A percentile compares a stretch with the other conserved stretches of the same genome.
phyloP scores from a whole-genome alignment of 208 protist species.

The Wallacemonas sp. region DNA sequence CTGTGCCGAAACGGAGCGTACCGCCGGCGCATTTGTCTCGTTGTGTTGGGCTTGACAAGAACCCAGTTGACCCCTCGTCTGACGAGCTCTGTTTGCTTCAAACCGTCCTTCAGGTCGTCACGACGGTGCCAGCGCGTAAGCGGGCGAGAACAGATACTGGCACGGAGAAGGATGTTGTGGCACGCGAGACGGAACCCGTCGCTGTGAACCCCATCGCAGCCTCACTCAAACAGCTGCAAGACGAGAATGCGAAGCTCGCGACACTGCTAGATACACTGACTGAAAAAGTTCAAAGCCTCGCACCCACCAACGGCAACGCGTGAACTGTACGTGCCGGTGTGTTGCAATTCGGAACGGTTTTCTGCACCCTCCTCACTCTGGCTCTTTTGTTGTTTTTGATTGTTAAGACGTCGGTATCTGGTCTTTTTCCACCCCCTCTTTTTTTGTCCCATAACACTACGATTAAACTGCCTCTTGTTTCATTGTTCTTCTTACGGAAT shows the following conservation, averaged over 20 bases:
- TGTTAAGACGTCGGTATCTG: no score
- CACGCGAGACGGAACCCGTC: no score
- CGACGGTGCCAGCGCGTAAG: not conserved
- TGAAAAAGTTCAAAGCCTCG: constrained; percentile 23
- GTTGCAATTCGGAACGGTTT: no score
- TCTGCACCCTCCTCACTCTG: not conserved
- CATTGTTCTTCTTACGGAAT: no score
- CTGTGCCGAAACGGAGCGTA: constrained; percentile 18
- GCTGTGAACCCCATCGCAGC: not conserved
- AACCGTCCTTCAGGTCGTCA: not conserved
- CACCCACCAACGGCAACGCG: no score
- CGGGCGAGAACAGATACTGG: not conserved
- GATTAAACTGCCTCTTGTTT: no score
- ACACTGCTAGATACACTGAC: constrained; percentile 27
- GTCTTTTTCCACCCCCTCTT: no score
- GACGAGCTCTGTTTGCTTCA: not conserved
- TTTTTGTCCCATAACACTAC: no score
- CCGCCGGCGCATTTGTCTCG: not conserved
- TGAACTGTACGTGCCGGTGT: no score
- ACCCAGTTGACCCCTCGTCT: constrained; percentile 44
- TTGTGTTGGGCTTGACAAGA: constrained; percentile 46
- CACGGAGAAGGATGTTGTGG: not conserved
- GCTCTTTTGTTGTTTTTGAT: constrained; percentile 2
- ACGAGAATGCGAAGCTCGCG: constrained; percentile 38
- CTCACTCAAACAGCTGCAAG: constrained; percentile 11